Evolutionary conservation across 371 early-diverging fungal genomes (phyloP).

Genomic region (Apophysomyces variabilis): DNA sequence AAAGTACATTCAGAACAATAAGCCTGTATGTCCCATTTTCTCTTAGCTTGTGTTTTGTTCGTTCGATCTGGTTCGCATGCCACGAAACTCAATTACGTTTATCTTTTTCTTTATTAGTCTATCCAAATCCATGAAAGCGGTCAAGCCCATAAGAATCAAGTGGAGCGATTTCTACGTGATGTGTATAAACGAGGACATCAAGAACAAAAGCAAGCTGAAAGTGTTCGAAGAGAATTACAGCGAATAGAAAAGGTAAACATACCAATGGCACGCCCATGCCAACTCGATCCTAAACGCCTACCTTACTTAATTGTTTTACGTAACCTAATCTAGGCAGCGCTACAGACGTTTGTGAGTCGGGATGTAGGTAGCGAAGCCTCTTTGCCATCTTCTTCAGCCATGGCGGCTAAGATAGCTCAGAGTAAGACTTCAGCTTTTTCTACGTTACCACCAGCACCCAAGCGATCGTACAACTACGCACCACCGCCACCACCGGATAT

Average conservation of each 20-base stretch:
- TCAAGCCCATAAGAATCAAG: constrained; percentile 70
- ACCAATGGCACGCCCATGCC: no score
- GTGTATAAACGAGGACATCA: constrained; percentile 64
- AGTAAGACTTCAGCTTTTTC: constrained; percentile 1
- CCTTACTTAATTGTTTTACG: no score
- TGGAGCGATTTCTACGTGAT: constrained; percentile 68
- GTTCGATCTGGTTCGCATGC: not conserved
- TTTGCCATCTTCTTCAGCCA: not conserved
- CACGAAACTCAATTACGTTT: no score
- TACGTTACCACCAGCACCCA: constrained; percentile 6
- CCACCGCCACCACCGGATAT: constrained; percentile 26
- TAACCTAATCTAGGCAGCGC: not conserved
- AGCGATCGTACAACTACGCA: constrained; percentile 9
- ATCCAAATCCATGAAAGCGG: constrained; percentile 71
- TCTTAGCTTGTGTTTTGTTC: not conserved
- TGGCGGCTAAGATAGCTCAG: constrained; percentile 14
- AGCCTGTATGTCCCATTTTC: constrained; percentile 55
- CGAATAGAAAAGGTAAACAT: constrained; percentile 62
- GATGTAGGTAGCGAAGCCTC: not conserved
- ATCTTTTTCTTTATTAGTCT: constrained; percentile 41
- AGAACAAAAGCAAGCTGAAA: constrained; percentile 55
- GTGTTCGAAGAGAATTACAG: constrained; percentile 59
- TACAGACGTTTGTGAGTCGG: not conserved
- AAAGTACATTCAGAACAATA: constrained; percentile 76
- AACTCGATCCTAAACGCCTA: no score